These are phyloP conservation scores for Asparagopsis taxiformis DNA, from an alignment of 31 red algal species.

Conservation along the genomic window DNA sequence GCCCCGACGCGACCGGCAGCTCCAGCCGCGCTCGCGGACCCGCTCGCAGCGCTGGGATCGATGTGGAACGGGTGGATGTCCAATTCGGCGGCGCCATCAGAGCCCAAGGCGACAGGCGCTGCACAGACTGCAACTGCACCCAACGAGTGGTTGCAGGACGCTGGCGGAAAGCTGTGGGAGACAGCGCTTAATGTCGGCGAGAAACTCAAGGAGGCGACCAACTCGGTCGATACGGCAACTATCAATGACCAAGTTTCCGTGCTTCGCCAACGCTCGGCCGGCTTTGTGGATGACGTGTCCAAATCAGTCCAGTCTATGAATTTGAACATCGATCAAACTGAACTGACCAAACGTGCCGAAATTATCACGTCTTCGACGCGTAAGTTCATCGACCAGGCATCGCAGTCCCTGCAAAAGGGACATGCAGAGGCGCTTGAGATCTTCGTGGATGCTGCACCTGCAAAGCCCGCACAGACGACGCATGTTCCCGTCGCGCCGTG, in stretches of 20 bases:
- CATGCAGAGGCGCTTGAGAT: slow-evolving; percentile 33
- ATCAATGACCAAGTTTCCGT: slow-evolving; percentile 9
- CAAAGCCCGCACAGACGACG: background rate
- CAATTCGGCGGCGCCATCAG: background rate
- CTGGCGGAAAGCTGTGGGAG: background rate
- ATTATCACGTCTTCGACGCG: slow-evolving; percentile 1
- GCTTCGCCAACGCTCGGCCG: background rate
- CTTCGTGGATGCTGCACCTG: slow-evolving; percentile 34
- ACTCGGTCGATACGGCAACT: background rate
- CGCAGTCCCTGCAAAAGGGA: background rate
- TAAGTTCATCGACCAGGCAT: slow-evolving; percentile 15
- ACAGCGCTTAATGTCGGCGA: slow-evolving; percentile 5
- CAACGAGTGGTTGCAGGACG: slow-evolving; percentile 1
- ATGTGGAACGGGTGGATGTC: slow-evolving; percentile 26
- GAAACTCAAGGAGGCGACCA: slow-evolving; percentile 4
- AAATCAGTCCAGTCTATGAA: slow-evolving; percentile 15
- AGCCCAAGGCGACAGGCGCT: background rate
- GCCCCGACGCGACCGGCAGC: background rate
- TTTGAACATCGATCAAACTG: slow-evolving; percentile 4
- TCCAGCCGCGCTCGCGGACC: background rate
- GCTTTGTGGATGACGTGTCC: slow-evolving; percentile 24
- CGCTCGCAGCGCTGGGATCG: slow-evolving; percentile 13
- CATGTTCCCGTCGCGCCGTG: slow-evolving; percentile 25
- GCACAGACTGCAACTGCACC: background rate
- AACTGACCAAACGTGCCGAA: slow-evolving; percentile 8